Base-by-base conservation (phyloP, 345 rosid species). In the Brassica carinata region DNA sequence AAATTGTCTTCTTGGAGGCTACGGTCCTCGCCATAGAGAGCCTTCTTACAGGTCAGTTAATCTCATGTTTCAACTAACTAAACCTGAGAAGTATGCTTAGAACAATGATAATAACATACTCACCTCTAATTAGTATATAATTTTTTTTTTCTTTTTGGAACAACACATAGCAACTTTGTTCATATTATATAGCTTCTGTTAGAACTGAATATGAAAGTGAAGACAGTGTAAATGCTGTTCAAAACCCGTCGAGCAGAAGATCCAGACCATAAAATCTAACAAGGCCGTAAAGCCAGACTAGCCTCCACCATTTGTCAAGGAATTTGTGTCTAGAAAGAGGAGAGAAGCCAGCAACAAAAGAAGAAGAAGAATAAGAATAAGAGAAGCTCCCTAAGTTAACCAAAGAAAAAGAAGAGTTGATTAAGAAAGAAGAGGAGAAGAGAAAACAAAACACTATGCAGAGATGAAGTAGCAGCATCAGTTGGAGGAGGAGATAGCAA, bases 401-500 rank as follows among this genome's bases (percentile, higher is more conserved):
- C 14, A 87, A 84, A 88, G 95, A 89, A 87, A 94, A 89, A 79
- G 89, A 87, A 67, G 26, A 23, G 98, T 55, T 75, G 82, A 87
- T 80, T 14, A 89, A 89, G 84, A 89, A 83, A 82, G 97, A 85
- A 13, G 94, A 92, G 62, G 91, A 89, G 82, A 72, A 87, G 85
- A 88, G 90, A 77, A 89, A 86, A 81, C 83, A 84, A 64, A 87
- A 88, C 84, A 43, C 51, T 43, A 43, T 43, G 97, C 88, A 86
- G 90, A 71, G 72, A 55, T 90, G 77, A 87, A 79, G 83, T 94
- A 92, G 76, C 96, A 89, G 68, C 84, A 59, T 17, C 86, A 87
- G 78, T 83, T 88, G 68, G 97, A 92, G 66, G 97, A 92, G 82
- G 91, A 91, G 85, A 89, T 82, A 66, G 87, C 87, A 64, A 92